Conservation (phyloP, 2,329 filamentous ascomycete genomes). For the Talaromyces pinophilus region DNA sequence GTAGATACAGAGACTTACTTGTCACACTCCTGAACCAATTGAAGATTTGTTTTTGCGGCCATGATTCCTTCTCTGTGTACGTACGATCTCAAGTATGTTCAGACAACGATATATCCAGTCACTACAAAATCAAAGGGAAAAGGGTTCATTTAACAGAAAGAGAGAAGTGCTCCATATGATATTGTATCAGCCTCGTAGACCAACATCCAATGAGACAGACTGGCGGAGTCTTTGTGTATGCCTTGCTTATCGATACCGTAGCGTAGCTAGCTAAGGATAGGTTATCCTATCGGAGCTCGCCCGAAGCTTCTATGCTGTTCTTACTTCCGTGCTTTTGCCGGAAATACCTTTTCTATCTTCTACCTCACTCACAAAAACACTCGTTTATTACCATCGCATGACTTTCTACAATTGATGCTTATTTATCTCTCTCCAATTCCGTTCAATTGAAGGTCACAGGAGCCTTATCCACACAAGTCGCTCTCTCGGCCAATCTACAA, state of each 20-base stretch:
- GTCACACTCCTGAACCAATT: slow-evolving; percentile 60
- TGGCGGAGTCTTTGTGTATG: background rate
- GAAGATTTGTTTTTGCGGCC: slow-evolving; percentile 37
- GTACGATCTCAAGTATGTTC: background rate
- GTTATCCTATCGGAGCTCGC: background rate
- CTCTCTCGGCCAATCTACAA: background rate
- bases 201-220: background rate
- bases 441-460: background rate
- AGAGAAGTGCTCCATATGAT: background rate
- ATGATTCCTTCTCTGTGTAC: slow-evolving; percentile 5
- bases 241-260: background rate
- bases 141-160: background rate
- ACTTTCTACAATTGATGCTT: background rate
- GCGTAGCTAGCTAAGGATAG: background rate
- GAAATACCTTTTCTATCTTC: background rate
- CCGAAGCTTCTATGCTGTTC: slow-evolving; percentile 20
- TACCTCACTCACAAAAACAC: background rate
- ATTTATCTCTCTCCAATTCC: background rate
- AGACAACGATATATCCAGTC: background rate
- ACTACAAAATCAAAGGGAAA: background rate
- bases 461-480: background rate
- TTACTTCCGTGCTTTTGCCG: background rate
- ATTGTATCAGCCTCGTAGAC: background rate
- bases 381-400: no score
- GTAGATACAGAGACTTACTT: slow-evolving; percentile 37